phyloP scores from a whole-genome alignment of 139 green algal species.

The Asterochloris erici region DNA sequence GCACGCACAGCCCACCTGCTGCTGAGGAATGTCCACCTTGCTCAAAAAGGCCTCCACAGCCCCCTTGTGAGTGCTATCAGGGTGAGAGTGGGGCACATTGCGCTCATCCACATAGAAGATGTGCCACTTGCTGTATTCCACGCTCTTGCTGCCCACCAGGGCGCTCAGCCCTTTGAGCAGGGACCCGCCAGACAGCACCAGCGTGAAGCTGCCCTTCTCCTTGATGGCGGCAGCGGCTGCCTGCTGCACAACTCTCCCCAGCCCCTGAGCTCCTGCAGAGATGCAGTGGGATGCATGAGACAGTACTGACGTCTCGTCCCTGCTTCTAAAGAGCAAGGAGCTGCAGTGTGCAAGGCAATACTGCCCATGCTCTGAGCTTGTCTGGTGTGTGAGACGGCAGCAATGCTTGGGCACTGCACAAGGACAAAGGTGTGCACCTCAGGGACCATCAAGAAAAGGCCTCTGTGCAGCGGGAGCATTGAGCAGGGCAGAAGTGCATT shows the following conservation, averaged over 20 bases:
- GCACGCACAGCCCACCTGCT: constrained; percentile 13
- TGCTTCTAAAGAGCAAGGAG: too few relatives aligned
- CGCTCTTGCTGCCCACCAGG: constrained; percentile 43
- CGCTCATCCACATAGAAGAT: constrained; percentile 81
- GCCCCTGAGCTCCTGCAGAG: constrained; percentile 30
- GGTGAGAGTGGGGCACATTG: constrained; percentile 66
- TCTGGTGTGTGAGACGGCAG: too few relatives aligned
- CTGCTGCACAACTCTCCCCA: constrained; percentile 45
- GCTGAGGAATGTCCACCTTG: constrained; percentile 55
- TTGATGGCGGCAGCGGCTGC: constrained; percentile 58
- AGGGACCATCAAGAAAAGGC: too few relatives aligned
- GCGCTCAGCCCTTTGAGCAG: constrained; percentile 57
- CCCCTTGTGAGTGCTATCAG: constrained; percentile 78
- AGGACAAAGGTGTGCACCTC: too few relatives aligned
- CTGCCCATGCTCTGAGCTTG: too few relatives aligned
- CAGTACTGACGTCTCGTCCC: background rate
- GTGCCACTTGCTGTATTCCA: constrained; percentile 74
- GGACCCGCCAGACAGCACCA: constrained; percentile 81
- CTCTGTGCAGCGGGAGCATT: too few relatives aligned
- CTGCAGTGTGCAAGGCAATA: too few relatives aligned
- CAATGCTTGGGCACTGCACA: too few relatives aligned
- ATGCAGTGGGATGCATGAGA: background rate
- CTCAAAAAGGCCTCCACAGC: constrained; percentile 64
- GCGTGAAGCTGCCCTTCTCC: constrained; percentile 71
- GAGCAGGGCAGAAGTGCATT: too few relatives aligned